A percentile compares a stretch with the other conserved stretches of the same genome.
Conservation (phyloP, 495 filamentous ascomycete species). For the Pseudoneurospora amorphoporcata region DNA sequence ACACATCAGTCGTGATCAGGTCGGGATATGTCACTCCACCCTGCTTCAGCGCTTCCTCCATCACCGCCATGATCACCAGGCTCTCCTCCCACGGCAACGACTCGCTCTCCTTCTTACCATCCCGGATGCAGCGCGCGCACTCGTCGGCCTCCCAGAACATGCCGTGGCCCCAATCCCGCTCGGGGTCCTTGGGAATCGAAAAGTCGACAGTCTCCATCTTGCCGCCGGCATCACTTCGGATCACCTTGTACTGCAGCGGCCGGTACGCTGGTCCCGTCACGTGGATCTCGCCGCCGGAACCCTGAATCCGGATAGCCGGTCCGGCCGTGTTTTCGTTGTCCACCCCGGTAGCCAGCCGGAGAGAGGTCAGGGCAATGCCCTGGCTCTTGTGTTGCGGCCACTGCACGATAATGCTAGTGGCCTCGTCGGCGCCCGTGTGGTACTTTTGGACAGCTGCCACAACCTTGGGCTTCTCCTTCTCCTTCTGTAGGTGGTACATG, state of each 20-base stretch:
- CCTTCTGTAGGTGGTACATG: slow-evolving; percentile 65
- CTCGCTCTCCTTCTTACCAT: slow-evolving; percentile 73
- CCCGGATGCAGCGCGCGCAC: slow-evolving; percentile 68
- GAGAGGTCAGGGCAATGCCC: slow-evolving; percentile 68
- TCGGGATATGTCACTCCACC: slow-evolving; percentile 70
- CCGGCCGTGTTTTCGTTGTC: slow-evolving; percentile 51
- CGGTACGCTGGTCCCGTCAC: slow-evolving; percentile 65
- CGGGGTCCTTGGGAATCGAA: slow-evolving; percentile 47
- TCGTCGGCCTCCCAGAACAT: slow-evolving; percentile 98
- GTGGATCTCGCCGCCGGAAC: slow-evolving; percentile 77
- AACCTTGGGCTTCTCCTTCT: slow-evolving; percentile 36
- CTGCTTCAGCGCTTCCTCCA: slow-evolving; percentile 81
- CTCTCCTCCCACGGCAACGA: slow-evolving; percentile 70
- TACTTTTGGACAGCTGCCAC: slow-evolving; percentile 64
- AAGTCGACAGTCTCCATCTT: slow-evolving; percentile 49
- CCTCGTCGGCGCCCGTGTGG: slow-evolving; percentile 70
- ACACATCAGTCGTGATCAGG: slow-evolving; percentile 68
- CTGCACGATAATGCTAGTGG: slow-evolving; percentile 65
- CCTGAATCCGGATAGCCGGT: slow-evolving; percentile 72
- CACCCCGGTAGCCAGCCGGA: slow-evolving; percentile 59
- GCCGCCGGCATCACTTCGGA: slow-evolving; percentile 35
- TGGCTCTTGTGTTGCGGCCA: slow-evolving; percentile 58
- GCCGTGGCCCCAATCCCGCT: slow-evolving; percentile 53
- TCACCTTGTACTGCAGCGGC: slow-evolving; percentile 54
- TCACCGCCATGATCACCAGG: slow-evolving; percentile 83